Base-by-base conservation (phyloP, 192 early-diverging fungal genomes). In the Neocallimastix lanati region DNA sequence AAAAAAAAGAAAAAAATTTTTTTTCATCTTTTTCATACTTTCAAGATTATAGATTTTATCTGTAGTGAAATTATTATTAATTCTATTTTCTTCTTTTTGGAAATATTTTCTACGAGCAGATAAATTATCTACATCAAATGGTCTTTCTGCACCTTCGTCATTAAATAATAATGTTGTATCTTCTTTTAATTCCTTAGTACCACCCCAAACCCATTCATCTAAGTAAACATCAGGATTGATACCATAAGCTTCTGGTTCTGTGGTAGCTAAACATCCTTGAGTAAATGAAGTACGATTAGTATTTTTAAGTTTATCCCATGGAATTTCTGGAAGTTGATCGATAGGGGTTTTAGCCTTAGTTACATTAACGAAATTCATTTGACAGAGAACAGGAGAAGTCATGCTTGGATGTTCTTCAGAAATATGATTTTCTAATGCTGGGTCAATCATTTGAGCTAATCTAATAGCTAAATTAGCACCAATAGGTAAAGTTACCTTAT, bases 381-480 rank as follows among this genome's bases (percentile, higher is more conserved):
- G 90, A 36, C 88, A 91, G 30, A 94, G 84, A 28, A 91, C 83
- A 25, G 94, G 92, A 36, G 84, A 86, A 81, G 87, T 92, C 1
- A 93, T 89, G 89, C 89, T 93, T 16, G 94, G 94, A 58, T 86
- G 85, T 7, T 93, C 92, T 77, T 83, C 78, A 84, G 90, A 90
- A 25, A 95, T 81, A 80, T 95, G 92, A 12, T 86, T 83, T 80
- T 92, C 82, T 29, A 95, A 83, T 28, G 91, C 92, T 13, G 93
- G 92, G 83, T 95, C 94, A 80, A 94, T 92, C 79, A 88, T 87
- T 78, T 89, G 88, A 28, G 92, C 88, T 77, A 94, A 90, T 80
- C 90, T 93, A 37, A 93, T 81, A 5, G 92, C 92, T 67, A 95
- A 82, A 78, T 89, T 92, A 14, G 88, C 84, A 28, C 92, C 90